phyloP scores from a whole-genome alignment of 768 basidiomycete genomes.

The Suillus subluteus region DNA sequence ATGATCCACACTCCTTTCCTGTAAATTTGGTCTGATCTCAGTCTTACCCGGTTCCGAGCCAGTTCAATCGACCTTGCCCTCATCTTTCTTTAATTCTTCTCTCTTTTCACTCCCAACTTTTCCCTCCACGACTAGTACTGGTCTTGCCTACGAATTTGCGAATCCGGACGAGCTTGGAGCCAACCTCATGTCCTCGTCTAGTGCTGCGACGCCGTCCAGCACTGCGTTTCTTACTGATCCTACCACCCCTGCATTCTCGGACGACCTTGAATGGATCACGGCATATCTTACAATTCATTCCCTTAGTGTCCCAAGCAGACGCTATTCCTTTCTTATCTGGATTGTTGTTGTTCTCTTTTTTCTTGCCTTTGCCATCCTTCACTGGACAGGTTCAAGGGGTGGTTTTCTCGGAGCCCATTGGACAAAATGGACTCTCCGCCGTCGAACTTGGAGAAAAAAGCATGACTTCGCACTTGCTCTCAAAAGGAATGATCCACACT shows the following conservation, averaged over 20 bases:
- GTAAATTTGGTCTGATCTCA: neutral
- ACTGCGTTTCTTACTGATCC: constrained; percentile 38
- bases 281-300: constrained; percentile 62
- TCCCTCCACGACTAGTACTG: neutral
- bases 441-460: constrained; percentile 60
- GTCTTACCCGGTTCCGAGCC: neutral
- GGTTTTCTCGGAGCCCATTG: constrained; percentile 55
- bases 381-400: constrained; percentile 44
- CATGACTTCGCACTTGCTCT: constrained; percentile 40
- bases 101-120: neutral
- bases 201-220: constrained; percentile 4
- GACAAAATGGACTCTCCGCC: constrained; percentile 60
- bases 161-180: neutral
- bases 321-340: constrained; percentile 65
- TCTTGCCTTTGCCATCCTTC: constrained; percentile 44
- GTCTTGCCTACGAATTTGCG: neutral
- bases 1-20: neutral
- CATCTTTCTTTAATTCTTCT: neutral
- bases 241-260: constrained; percentile 44
- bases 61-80: neutral
- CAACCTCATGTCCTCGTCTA: constrained; percentile 11
- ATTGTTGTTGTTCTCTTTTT: constrained; percentile 48
- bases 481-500: constrained; percentile 38
- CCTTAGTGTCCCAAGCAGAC: constrained; percentile 52
- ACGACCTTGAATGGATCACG: constrained; percentile 55